phyloP scores from a whole-genome alignment of 495 filamentous ascomycete species.

The Hypoxylon perforatum region DNA sequence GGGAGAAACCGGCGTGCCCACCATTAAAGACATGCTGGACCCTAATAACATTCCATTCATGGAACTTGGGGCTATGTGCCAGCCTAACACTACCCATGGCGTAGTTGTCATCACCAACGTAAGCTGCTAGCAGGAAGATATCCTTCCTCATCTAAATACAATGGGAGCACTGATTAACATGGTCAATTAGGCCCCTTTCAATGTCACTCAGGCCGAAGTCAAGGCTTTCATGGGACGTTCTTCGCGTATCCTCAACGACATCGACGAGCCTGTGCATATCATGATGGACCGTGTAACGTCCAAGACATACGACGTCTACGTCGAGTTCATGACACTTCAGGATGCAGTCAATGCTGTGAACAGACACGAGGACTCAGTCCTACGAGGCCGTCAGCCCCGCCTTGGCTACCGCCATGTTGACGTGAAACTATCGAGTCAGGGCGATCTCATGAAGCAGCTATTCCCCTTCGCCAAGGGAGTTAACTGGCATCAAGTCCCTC shows the following conservation, averaged over 20 bases:
- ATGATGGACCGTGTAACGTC: slow-evolving; percentile 83
- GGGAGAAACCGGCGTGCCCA: slow-evolving; percentile 40
- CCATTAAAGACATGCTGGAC: slow-evolving; percentile 44
- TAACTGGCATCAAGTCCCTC: slow-evolving; percentile 64
- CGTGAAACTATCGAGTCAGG: slow-evolving; percentile 69
- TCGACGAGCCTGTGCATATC: slow-evolving; percentile 76
- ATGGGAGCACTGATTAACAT: slow-evolving; percentile 2
- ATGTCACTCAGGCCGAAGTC: slow-evolving; percentile 72
- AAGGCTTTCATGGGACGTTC: slow-evolving; percentile 76
- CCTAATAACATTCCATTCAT: slow-evolving; percentile 55
- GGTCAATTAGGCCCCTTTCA: slow-evolving; percentile 71
- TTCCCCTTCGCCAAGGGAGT: slow-evolving; percentile 76
- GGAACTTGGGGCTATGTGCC: slow-evolving; percentile 33
- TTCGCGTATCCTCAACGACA: slow-evolving; percentile 66
- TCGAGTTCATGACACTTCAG: slow-evolving; percentile 68
- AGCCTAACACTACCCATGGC: slow-evolving; percentile 23
- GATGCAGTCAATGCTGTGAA: slow-evolving; percentile 67
- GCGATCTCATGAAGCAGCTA: slow-evolving; percentile 69
- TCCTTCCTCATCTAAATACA: neutral
- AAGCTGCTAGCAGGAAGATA: slow-evolving; percentile 20
- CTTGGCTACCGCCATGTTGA: slow-evolving; percentile 75
- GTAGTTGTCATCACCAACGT: slow-evolving; percentile 54
- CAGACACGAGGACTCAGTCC: slow-evolving; percentile 49
- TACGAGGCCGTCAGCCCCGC: slow-evolving; percentile 59
- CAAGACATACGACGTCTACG: slow-evolving; percentile 81